Conservation (phyloP, 192 early-diverging fungal species). For the Diversispora epigaea region DNA sequence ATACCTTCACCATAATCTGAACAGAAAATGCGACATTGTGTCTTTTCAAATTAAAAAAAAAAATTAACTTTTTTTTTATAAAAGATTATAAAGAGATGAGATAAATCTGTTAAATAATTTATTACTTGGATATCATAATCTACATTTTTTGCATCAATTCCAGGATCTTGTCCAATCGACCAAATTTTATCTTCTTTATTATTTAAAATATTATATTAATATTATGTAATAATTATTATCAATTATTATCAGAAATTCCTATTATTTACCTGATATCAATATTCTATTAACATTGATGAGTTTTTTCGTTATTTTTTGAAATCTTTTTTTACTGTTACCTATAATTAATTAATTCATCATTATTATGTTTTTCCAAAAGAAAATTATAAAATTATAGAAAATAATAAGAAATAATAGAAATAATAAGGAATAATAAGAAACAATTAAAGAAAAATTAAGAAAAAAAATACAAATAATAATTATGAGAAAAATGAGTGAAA, state of each 20-base stretch:
- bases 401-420: no score
- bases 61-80: background rate
- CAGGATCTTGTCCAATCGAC: background rate
- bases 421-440: no score
- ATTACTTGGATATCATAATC: slow-evolving; percentile 13
- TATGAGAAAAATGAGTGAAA: no score
- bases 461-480: background rate
- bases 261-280: no score
- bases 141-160: slow-evolving; percentile 1
- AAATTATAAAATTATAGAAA: no score
- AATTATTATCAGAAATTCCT: background rate
- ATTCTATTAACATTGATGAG: no score
- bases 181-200: background rate
- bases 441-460: background rate
- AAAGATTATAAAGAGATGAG: background rate
- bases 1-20: background rate
- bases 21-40: background rate
- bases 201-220: background rate
- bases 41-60: background rate
- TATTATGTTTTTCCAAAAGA: no score
- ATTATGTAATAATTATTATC: background rate
- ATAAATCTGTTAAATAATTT: background rate
- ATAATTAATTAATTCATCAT: no score
- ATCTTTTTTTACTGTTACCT: no score
- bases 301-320: no score